phyloP scores from a whole-genome alignment of 768 basidiomycete species.

The Kwoniella dendrophila region DNA sequence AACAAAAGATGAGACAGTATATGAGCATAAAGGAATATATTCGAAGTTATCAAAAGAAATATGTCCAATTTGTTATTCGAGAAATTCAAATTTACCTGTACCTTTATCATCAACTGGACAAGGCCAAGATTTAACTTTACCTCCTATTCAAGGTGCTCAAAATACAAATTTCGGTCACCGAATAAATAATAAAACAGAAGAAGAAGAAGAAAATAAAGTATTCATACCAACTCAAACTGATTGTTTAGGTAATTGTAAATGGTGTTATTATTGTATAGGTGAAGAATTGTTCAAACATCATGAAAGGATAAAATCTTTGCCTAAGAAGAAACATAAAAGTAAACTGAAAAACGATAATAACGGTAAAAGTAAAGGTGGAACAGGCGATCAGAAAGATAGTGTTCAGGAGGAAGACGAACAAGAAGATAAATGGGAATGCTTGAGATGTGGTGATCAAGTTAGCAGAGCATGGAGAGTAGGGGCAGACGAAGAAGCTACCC shows the following conservation, averaged over 20 bases:
- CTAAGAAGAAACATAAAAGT: constrained; percentile 1
- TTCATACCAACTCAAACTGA: constrained; percentile 66
- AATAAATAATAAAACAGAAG: too few species aligned
- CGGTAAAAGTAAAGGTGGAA: not conserved
- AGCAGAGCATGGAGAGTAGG: constrained; percentile 66
- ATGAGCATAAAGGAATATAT: constrained; percentile 61
- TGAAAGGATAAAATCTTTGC: constrained; percentile 20
- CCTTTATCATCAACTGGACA: constrained; percentile 60
- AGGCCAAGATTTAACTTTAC: constrained; percentile 27
- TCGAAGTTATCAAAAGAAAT: constrained; percentile 70
- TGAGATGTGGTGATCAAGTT: constrained; percentile 73
- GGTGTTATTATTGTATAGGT: constrained; percentile 92
- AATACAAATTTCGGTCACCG: too few species aligned
- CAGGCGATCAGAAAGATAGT: not conserved
- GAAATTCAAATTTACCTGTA: constrained; percentile 52
- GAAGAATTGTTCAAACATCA: constrained; percentile 66
- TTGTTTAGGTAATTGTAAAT: constrained; percentile 74
- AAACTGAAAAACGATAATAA: not conserved
- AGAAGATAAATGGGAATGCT: constrained; percentile 73
- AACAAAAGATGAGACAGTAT: not conserved
- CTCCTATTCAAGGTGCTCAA: constrained; percentile 21
- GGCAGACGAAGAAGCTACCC: constrained; percentile 18
- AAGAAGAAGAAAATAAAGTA: constrained; percentile 73
- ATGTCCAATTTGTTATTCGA: constrained; percentile 77
- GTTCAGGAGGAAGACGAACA: constrained; percentile 9